Evolutionary conservation across 768 basidiomycete genomes (phyloP), one percentile per base, ranked within the genome.

Genomic region (Agaricus subrufescens): DNA sequence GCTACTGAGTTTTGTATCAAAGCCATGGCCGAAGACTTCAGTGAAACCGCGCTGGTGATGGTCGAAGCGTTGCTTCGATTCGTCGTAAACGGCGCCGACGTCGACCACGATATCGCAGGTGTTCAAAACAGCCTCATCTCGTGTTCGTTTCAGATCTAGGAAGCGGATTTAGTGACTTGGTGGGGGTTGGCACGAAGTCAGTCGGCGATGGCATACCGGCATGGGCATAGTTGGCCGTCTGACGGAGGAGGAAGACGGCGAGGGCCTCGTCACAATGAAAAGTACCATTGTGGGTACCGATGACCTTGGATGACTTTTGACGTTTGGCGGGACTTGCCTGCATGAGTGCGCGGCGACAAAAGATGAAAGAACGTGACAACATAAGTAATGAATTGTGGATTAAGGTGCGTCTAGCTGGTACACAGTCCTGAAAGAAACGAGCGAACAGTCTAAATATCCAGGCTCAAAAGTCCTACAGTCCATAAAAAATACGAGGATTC

Each of bases 211-310:
- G 43, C 75, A 54, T 60, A 90, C 93, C 84, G 64, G 94, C 87
- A 67, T 84, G 79, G 39, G 78, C 81, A 71, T 90, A 99, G 8
- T 80, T 73, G 15, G 80, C 71, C 1, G 94, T 95, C 62, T 84
- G 84, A 48, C 85, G 85, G 30, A 99, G 77, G 60, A 99, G 79
- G 69, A 87, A 94, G 15, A 96, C 90, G 0, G 96, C 97, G 31
- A 98, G 81, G 0, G 94, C 94, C 73, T 99, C 96, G 64, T 99
- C 96, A 69, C 93, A 95, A 65, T 99, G 95, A 68, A 98, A 98
- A 0, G 93, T 93, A 15, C 95, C 95, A 57, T 89, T 92, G 70
- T 98, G 94, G 1, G 95, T 97, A 34, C 94, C 94, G 64, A 98
- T 96, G 40, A 61, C 57, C 44, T 64, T 42, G 34, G 72, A 71